Percentiles rank a stretch among this genome's conserved stretches.
phyloP scores from a whole-genome alignment of 768 basidiomycete species.

The Amanita fuliginea region DNA sequence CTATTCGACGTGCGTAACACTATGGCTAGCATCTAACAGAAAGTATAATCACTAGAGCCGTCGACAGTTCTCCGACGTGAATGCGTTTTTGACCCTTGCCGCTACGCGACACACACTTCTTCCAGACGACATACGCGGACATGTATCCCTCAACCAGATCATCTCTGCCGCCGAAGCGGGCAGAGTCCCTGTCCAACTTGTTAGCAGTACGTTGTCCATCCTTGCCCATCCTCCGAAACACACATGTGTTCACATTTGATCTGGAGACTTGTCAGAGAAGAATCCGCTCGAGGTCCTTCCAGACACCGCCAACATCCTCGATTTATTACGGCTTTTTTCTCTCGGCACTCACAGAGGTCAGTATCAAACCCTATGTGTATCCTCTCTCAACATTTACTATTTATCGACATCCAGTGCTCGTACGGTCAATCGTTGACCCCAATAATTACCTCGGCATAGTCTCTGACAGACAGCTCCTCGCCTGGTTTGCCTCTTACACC shows the following conservation, averaged over 20 bases:
- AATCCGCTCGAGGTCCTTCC: slow-evolving; percentile 61
- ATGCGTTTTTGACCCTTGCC: slow-evolving; percentile 78
- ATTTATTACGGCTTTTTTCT: slow-evolving; percentile 55
- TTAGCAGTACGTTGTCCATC: slow-evolving; percentile 53
- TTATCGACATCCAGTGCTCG: slow-evolving; percentile 32
- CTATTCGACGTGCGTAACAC: slow-evolving; percentile 59
- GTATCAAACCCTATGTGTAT: slow-evolving; percentile 1
- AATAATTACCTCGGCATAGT: slow-evolving; percentile 56
- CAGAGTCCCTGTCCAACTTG: slow-evolving; percentile 60
- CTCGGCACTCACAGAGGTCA: slow-evolving; percentile 64
- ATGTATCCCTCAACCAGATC: slow-evolving; percentile 55
- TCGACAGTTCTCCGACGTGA: slow-evolving; percentile 72
- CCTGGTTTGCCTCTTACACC: slow-evolving; percentile 54
- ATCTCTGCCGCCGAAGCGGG: slow-evolving; percentile 66
- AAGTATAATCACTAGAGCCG: background rate
- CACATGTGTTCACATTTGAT: background rate
- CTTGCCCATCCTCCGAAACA: background rate
- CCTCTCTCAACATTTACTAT: background rate
- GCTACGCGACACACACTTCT: slow-evolving; percentile 65
- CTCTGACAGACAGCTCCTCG: slow-evolving; percentile 61
- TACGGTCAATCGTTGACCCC: slow-evolving; percentile 34
- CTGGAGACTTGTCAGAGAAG: slow-evolving; percentile 73
- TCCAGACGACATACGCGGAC: slow-evolving; percentile 47
- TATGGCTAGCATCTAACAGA: background rate
- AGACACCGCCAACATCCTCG: slow-evolving; percentile 50